Conservation (phyloP, 345 rosid species). For the Salix viminalis region DNA sequence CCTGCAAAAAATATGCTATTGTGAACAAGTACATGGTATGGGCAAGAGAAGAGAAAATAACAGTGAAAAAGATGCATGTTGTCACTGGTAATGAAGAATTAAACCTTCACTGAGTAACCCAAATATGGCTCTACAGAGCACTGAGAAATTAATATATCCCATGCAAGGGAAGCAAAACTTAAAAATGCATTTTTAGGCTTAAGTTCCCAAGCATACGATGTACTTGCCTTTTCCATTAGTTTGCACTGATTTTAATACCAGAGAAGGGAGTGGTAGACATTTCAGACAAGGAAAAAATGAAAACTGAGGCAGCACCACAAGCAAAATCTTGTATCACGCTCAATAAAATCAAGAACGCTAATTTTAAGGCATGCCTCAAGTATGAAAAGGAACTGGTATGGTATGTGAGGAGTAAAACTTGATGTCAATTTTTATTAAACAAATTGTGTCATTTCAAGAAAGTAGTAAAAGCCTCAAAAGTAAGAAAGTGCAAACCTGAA, state of each 20-base stretch:
- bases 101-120: neutral
- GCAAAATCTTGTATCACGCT: neutral
- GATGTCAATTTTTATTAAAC: too few relatives aligned
- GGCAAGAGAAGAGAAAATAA: neutral
- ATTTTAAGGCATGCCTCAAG: too few relatives aligned
- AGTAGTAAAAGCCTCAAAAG: neutral
- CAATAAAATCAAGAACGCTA: too few relatives aligned
- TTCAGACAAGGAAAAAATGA: neutral
- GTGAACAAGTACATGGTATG: constrained; percentile 4
- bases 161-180: neutral
- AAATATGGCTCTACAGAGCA: neutral
- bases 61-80: neutral
- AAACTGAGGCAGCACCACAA: neutral
- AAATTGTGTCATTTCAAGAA: too few relatives aligned
- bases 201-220: neutral
- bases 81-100: neutral
- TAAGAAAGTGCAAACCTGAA: constrained; percentile 54
- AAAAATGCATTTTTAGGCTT: neutral
- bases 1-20: constrained; percentile 38
- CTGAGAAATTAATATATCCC: neutral
- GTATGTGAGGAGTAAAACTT: too few relatives aligned
- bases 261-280: neutral
- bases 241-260: neutral
- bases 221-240: neutral
- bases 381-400: too few relatives aligned